These are phyloP conservation scores for Chamaecrista fasciculata DNA, from an alignment of 306 rosid genomes.

Conservation along the genomic window DNA sequence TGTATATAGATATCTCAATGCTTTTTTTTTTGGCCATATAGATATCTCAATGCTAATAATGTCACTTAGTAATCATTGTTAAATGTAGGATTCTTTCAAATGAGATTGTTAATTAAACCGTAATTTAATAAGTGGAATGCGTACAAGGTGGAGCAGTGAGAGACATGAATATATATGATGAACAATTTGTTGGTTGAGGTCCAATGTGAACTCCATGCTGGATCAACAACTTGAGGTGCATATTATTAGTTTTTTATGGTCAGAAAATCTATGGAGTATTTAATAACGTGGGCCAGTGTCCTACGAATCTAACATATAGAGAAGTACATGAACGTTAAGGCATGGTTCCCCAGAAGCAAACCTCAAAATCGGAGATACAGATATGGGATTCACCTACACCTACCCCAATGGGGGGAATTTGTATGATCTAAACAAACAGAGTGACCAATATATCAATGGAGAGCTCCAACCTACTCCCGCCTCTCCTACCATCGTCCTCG, in stretches of 20 bases:
- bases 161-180: neutral
- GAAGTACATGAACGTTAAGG: slow-evolving; percentile 31
- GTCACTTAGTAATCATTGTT: neutral
- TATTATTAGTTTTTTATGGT: slow-evolving; percentile 8
- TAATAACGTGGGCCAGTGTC: slow-evolving; percentile 27
- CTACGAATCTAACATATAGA: slow-evolving; percentile 22
- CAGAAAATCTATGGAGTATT: slow-evolving; percentile 13
- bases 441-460: no score
- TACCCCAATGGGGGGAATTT: slow-evolving; percentile 12
- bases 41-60: neutral
- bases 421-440: no score
- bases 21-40: neutral
- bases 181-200: neutral
- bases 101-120: neutral
- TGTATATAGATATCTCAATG: neutral
- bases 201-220: no score
- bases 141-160: neutral
- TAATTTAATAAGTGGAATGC: neutral
- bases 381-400: neutral
- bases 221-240: slow-evolving; percentile 19
- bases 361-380: slow-evolving; percentile 23
- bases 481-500: no score
- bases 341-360: slow-evolving; percentile 33
- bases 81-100: neutral
- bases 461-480: no score